These are phyloP conservation scores for Carex cristatella DNA, from an alignment of 176 grass and related monocot species.

Conservation along the genomic window DNA sequence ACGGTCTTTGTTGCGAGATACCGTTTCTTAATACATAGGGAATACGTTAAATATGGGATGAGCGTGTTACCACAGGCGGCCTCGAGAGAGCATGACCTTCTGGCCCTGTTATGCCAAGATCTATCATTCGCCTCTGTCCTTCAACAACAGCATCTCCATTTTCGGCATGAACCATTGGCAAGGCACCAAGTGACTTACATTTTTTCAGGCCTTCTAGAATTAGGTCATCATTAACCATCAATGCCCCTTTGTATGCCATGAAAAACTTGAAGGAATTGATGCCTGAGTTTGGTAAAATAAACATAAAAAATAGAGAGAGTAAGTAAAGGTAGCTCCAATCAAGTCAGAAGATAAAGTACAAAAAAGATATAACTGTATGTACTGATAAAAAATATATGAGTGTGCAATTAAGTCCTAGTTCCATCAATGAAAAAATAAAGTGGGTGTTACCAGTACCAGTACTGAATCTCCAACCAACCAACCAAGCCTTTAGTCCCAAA, in stretches of 20 bases:
- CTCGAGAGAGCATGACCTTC: constrained; percentile 98
- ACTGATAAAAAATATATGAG: neutral
- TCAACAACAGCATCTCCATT: constrained; percentile 91
- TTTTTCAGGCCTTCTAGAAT: constrained; percentile 81
- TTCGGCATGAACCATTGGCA: constrained; percentile 97
- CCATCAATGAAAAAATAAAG: neutral
- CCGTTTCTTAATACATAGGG: neutral
- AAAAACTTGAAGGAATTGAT: constrained; percentile 99
- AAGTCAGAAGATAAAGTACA: neutral
- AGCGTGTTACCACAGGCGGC: constrained; percentile 66
- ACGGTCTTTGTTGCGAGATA: neutral
- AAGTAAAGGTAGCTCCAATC: neutral
- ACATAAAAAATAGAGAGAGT: neutral
- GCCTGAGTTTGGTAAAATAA: constrained; percentile 40
- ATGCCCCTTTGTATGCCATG: constrained; percentile 96
- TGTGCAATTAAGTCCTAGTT: neutral
- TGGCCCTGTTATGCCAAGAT: constrained; percentile 92
- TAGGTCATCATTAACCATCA: constrained; percentile 87
- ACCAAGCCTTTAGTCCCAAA: too few relatives aligned
- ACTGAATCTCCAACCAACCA: neutral
- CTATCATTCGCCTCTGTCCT: constrained; percentile 84
- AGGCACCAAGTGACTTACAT: constrained; percentile 90
- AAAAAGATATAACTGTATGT: neutral
- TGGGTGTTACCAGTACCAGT: neutral
- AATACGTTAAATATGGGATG: neutral